phyloP scores from a whole-genome alignment of 2,329 filamentous ascomycete species.

The Epichloe sp. region DNA sequence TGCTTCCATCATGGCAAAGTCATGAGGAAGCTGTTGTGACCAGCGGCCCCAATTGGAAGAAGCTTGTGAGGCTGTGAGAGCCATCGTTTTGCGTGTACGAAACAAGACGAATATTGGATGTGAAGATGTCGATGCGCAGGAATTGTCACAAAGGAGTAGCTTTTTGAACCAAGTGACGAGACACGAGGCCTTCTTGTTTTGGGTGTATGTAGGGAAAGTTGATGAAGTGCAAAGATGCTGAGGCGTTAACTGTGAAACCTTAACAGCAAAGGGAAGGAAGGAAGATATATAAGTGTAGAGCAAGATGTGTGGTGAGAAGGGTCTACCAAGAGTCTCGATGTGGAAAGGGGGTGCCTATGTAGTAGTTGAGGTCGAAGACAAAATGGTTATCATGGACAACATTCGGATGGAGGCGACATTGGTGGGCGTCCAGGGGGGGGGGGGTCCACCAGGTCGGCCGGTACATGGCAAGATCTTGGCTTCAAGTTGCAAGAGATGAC shows the following conservation, averaged over 20 bases:
- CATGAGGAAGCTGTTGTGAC: conserved; percentile 33
- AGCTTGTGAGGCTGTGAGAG: conserved; percentile 32
- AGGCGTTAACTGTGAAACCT: background rate
- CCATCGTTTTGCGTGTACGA: conserved; percentile 21
- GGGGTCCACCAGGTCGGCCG: conserved; percentile 1
- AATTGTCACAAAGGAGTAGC: no score
- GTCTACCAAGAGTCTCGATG: background rate
- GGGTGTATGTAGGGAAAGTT: background rate
- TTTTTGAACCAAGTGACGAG: background rate
- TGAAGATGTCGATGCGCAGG: background rate
- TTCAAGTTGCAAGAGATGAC: conserved; percentile 2
- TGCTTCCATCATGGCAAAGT: conserved; percentile 36
- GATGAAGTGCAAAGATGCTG: background rate
- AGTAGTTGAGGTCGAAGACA: conserved; percentile 1
- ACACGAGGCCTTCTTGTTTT: background rate
- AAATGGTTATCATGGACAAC: conserved; percentile 1
- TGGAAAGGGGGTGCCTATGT: conserved; percentile 4
- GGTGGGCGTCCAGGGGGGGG: background rate
- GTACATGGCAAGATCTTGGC: conserved; percentile 7
- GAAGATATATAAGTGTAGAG: conserved; percentile 4
- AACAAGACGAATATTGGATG: background rate
- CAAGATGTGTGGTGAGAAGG: background rate
- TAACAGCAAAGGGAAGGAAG: background rate
- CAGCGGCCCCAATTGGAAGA: conserved; percentile 42
- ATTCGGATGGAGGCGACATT: conserved; percentile 1